Percentiles rank a stretch among this genome's conserved stretches.
phyloP scores from a whole-genome alignment of 2,329 filamentous ascomycete genomes.

The Fusarium setosum region DNA sequence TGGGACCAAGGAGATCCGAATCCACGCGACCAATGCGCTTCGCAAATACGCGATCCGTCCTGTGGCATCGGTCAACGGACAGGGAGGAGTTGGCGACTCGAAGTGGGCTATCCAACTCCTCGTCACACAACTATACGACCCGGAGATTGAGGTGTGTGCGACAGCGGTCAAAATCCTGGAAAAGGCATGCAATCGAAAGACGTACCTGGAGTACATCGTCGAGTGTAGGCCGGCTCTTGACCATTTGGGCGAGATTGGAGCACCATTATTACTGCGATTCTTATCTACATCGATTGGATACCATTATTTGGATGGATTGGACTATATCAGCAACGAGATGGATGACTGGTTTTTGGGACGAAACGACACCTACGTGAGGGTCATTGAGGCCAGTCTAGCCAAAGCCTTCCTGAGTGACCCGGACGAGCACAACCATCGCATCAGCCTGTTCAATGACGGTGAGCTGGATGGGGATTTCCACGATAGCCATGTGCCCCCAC shows the following conservation, averaged over 20 bases:
- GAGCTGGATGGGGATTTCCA: conserved; percentile 67
- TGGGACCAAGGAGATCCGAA: conserved; percentile 90
- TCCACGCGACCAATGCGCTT: conserved; percentile 87
- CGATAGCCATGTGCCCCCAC: conserved; percentile 84
- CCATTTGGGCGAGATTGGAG: conserved; percentile 95
- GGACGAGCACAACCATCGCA: conserved; percentile 67
- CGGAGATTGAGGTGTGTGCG: conserved; percentile 95
- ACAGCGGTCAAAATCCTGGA: conserved; percentile 97
- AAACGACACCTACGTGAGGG: conserved; percentile 93
- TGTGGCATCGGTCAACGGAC: conserved; percentile 51
- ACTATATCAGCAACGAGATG: conserved; percentile 99
- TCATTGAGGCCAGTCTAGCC: conserved; percentile 95
- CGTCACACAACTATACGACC: conserved; percentile 98
- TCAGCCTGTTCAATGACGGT: conserved; percentile 69
- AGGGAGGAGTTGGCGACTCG: conserved; percentile 69
- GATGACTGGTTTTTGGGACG: conserved; percentile 99
- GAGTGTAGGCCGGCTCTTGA: conserved; percentile 95
- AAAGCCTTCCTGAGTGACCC: conserved; percentile 80
- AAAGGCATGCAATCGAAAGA: conserved; percentile 93
- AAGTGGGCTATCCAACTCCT: conserved; percentile 97
- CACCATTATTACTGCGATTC: conserved; percentile 90
- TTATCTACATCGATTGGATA: conserved; percentile 97
- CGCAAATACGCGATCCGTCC: conserved; percentile 82
- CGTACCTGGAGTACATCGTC: conserved; percentile 93
- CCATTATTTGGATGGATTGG: conserved; percentile 94